These are phyloP conservation scores for Pelagomonas calceolata DNA, from an alignment of 108 stramenopile genomes.

Conservation along the genomic window DNA sequence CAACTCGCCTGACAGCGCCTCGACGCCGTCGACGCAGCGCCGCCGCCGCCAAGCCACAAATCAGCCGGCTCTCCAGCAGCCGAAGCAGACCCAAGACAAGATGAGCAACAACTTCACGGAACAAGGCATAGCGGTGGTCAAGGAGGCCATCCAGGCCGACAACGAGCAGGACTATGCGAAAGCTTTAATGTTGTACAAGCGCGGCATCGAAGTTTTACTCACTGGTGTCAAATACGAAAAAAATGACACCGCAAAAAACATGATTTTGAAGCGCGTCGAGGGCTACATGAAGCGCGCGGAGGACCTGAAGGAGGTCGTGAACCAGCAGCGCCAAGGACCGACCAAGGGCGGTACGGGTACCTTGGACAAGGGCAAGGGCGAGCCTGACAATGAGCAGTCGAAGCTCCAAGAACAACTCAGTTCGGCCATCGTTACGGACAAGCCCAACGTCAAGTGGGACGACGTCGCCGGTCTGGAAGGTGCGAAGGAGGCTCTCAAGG, in stretches of 20 bases:
- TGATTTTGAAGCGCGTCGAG: slow-evolving; percentile 77
- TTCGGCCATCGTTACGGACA: slow-evolving; percentile 75
- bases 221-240: slow-evolving; percentile 94
- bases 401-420: slow-evolving; percentile 66
- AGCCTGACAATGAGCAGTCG: slow-evolving; percentile 52
- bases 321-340: slow-evolving; percentile 19
- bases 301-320: slow-evolving; percentile 65
- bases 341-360: slow-evolving; percentile 38
- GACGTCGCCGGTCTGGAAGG: slow-evolving; percentile 93
- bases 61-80: no score
- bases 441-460: slow-evolving; percentile 92
- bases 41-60: no score
- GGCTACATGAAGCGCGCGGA: slow-evolving; percentile 99
- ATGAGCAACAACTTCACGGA: slow-evolving; percentile 15
- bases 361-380: slow-evolving; percentile 46
- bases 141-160: slow-evolving; percentile 62
- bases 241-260: slow-evolving; percentile 80
- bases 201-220: slow-evolving; percentile 75
- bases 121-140: slow-evolving; percentile 39
- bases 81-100: no score
- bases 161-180: slow-evolving; percentile 70
- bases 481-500: slow-evolving; percentile 92
- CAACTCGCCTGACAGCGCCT: no score
- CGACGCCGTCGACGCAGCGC: no score
- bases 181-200: slow-evolving; percentile 72